Evolutionary conservation across 2,329 filamentous ascomycete genomes (phyloP).

Genomic region (Fusarium nisikadoi): DNA sequence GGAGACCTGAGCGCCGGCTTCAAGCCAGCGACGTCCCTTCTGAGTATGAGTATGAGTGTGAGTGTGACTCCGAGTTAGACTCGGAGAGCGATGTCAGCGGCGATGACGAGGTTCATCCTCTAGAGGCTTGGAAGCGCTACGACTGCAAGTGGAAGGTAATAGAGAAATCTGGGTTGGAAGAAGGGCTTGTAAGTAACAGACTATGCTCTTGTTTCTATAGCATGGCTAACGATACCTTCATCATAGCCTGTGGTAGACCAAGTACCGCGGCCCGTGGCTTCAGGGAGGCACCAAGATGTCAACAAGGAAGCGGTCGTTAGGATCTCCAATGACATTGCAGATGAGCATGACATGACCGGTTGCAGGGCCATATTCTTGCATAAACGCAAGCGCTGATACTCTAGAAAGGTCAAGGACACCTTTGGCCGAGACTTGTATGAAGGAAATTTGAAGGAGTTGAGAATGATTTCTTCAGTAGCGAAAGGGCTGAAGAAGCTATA

Average conservation of each 20-base stretch:
- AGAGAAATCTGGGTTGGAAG: not conserved
- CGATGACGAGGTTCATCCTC: not conserved
- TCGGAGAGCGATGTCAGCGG: not conserved
- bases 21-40: not conserved
- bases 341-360: not conserved
- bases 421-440: not conserved
- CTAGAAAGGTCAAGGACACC: not conserved
- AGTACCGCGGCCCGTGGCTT: not conserved
- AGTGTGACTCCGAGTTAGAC: too few relatives aligned
- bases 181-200: not conserved
- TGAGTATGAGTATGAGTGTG: not conserved
- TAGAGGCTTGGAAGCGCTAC: not conserved
- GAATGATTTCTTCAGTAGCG: not conserved
- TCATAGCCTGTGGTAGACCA: not conserved
- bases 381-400: not conserved
- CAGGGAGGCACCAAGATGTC: not conserved
- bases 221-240: not conserved
- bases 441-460: not conserved
- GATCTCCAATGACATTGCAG: not conserved
- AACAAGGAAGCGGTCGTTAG: not conserved
- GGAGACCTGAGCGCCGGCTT: not conserved
- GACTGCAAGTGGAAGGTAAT: not conserved
- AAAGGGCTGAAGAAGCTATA: not conserved
- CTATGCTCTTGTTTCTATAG: not conserved
- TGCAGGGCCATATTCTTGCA: not conserved